Percentiles rank a stretch among this genome's conserved stretches.
Evolutionary conservation across 306 rosid genomes (phyloP).

Genomic region (Potentilla sterilis): DNA sequence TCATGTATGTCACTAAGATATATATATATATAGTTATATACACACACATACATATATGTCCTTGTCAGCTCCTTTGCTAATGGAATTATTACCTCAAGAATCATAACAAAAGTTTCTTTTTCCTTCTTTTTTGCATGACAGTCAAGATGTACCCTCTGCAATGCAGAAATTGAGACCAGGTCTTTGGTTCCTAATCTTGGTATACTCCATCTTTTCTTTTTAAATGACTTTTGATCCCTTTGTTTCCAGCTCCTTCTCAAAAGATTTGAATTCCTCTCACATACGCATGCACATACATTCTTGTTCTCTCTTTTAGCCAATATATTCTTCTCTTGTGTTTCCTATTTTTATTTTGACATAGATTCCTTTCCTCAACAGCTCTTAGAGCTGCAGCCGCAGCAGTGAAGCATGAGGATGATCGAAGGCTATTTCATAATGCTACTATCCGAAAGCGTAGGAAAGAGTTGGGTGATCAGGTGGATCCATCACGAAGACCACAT

Average conservation of each 20-base stretch:
- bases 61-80: slow-evolving; percentile 21
- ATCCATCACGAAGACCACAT: slow-evolving; percentile 70
- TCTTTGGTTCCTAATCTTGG: slow-evolving; percentile 84
- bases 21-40: too few species aligned
- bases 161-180: slow-evolving; percentile 67
- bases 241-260: not conserved
- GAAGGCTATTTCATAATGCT: slow-evolving; percentile 89
- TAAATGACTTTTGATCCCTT: not conserved
- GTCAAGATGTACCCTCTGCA: slow-evolving; percentile 92
- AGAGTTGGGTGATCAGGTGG: slow-evolving; percentile 83
- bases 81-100: slow-evolving; percentile 39
- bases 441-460: slow-evolving; percentile 88
- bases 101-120: slow-evolving; percentile 50
- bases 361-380: slow-evolving; percentile 51
- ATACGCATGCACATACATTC: slow-evolving; percentile 4
- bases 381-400: slow-evolving; percentile 97
- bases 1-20: slow-evolving; percentile 1
- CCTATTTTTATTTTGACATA: slow-evolving; percentile 13
- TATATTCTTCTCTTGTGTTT: slow-evolving; percentile 4
- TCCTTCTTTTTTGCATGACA: slow-evolving; percentile 52
- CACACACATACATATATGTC: too few species aligned
- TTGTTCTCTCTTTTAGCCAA: slow-evolving; percentile 5
- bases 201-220: slow-evolving; percentile 38
- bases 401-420: slow-evolving; percentile 83
- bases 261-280: not conserved